These are phyloP conservation scores for Trametes sp. DNA, from an alignment of 1,284 basidiomycete species.

Conservation along the genomic window DNA sequence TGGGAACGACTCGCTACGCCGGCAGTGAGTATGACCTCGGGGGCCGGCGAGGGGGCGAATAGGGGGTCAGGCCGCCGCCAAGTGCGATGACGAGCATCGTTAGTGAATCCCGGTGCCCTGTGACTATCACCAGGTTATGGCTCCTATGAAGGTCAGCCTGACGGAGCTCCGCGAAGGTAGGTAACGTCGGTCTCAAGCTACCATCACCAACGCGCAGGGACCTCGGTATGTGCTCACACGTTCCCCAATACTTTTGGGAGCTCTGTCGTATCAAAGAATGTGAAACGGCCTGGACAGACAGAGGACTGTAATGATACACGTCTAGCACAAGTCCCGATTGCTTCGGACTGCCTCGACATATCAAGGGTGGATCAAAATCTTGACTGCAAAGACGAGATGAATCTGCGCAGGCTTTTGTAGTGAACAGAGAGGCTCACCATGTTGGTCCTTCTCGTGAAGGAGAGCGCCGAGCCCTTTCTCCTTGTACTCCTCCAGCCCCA, in stretches of 20 bases:
- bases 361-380: conserved; percentile 32
- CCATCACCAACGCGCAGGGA: no score
- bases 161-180: no score
- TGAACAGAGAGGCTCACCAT: conserved; percentile 27
- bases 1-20: neutral
- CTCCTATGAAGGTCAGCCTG: neutral
- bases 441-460: conserved; percentile 43
- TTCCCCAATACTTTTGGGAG: no score
- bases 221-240: no score
- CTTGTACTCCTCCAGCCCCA: conserved; percentile 42
- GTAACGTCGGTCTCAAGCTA: no score
- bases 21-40: neutral
- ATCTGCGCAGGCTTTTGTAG: neutral
- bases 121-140: neutral
- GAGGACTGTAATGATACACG: no score
- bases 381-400: conserved; percentile 19
- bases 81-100: neutral
- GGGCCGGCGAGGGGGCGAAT: neutral
- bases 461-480: conserved; percentile 43
- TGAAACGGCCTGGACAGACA: no score
- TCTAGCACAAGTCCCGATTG: no score
- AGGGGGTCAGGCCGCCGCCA: neutral
- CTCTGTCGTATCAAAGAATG: no score
- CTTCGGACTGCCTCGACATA: neutral
- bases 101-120: neutral